These are phyloP conservation scores for Parathielavia hyrcaniae DNA, from an alignment of 495 filamentous ascomycete species.

Conservation along the genomic window DNA sequence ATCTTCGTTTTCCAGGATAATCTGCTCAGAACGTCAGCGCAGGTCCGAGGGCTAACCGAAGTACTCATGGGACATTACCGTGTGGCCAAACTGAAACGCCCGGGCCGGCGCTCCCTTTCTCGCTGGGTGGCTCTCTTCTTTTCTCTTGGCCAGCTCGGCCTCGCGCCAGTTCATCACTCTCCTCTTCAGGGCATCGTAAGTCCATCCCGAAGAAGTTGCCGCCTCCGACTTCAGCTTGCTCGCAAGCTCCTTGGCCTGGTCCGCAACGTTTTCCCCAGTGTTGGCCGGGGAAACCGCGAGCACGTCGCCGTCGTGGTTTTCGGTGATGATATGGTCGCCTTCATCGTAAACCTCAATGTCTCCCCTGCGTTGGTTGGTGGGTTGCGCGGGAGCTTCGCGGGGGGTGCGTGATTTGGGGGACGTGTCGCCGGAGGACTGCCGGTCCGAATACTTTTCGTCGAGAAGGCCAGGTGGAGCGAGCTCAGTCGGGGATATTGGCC, in stretches of 20 bases:
- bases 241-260: slow-evolving; percentile 33
- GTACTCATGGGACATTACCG: slow-evolving; percentile 42
- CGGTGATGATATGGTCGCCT: slow-evolving; percentile 73
- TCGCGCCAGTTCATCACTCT: slow-evolving; percentile 50
- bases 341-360: slow-evolving; percentile 69
- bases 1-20: slow-evolving; percentile 96
- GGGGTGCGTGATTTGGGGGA: slow-evolving; percentile 7
- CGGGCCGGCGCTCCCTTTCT: slow-evolving; percentile 58
- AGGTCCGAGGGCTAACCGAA: neutral
- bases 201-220: slow-evolving; percentile 40
- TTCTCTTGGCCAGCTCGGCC: slow-evolving; percentile 54
- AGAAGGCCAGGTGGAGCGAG: neutral
- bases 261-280: slow-evolving; percentile 31
- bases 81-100: slow-evolving; percentile 93
- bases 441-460: slow-evolving; percentile 17
- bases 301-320: slow-evolving; percentile 86
- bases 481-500: slow-evolving; percentile 24
- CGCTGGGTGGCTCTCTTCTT: slow-evolving; percentile 47
- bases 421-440: slow-evolving; percentile 8
- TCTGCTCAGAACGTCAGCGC: slow-evolving; percentile 39
- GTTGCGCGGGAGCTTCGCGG: slow-evolving; percentile 23
- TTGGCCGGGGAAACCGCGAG: slow-evolving; percentile 40
- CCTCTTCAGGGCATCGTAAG: slow-evolving; percentile 39
- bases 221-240: slow-evolving; percentile 42
- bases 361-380: slow-evolving; percentile 31